Base-by-base conservation (phyloP, 306 rosid species). In the Acmispon strigosus region DNA sequence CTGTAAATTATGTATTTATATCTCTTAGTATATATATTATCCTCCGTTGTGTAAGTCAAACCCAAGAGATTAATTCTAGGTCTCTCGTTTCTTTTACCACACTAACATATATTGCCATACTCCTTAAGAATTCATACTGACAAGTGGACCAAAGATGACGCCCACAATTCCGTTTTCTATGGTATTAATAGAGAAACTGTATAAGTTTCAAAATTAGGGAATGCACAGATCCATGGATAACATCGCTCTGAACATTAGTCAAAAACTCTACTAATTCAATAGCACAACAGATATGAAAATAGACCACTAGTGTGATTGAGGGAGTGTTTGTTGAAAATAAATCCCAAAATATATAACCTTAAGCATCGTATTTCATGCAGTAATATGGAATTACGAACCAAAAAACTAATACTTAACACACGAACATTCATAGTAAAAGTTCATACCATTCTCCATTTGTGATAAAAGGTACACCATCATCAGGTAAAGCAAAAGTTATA, bases 361-460 rank as follows among this genome's bases (percentile, higher is more conserved):
- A 37, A 70, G 53, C 29, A 69, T 7, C 14, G 43, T 60, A 58
- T 69, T 70, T 70, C 36, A 48, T 29, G 22, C 34, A 76, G 70
- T 70, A 57, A 42, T 20, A 58, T 15, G 69, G 63, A 60, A 22
- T 47, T 72, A 13, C 16, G 43, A 44, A 59, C 52, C 17, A n/a
- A 13, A 24, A 15, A 59, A 58, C 13, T 61, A 29, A 52, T 37
- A 43, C 50, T 6, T 15, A 69, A 18, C 19, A 69, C 55, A 51
- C 4, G 13, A 62, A 71, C 59, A n/a, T 18, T 76, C 44, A 42
- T 20, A 55, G 44, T 14, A 37, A 58, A 19, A 42, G 11, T 66
- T 54, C 88, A 15, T 87, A 94, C 99, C 99, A 94, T 82, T 94
- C 99, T 73, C 99, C 99, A 75, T 94, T 94, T 70, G 96, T 68